Conservation (phyloP, 768 basidiomycete species). For the Tricholoma matsutake region DNA sequence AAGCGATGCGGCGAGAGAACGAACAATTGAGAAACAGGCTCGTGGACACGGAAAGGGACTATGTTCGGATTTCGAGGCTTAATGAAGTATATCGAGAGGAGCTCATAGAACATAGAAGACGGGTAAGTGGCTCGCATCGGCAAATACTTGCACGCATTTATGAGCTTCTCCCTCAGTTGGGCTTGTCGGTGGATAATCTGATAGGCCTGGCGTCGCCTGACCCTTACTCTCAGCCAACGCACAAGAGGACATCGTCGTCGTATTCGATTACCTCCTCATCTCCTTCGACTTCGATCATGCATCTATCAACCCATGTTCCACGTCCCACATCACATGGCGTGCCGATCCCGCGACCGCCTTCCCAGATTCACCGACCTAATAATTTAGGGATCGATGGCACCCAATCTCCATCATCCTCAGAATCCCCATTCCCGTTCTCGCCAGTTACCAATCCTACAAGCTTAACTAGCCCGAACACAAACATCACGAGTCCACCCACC, state of each 20-base stretch:
- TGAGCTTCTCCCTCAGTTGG: slow-evolving; percentile 44
- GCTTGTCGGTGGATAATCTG: slow-evolving; percentile 74
- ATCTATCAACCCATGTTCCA: slow-evolving; percentile 28
- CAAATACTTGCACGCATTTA: slow-evolving; percentile 6
- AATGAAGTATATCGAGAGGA: slow-evolving; percentile 87
- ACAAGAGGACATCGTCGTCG: slow-evolving; percentile 50
- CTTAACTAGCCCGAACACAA: slow-evolving; percentile 56
- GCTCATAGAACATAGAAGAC: slow-evolving; percentile 69
- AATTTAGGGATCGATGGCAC: slow-evolving; percentile 50
- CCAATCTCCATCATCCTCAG: slow-evolving; percentile 61
- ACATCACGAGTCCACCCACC: slow-evolving; percentile 72
- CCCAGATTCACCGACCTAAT: slow-evolving; percentile 57
- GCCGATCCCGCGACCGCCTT: slow-evolving; percentile 72
- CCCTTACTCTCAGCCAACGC: slow-evolving; percentile 69
- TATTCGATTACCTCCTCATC: slow-evolving; percentile 37
- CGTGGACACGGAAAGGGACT: slow-evolving; percentile 75
- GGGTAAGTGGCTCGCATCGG: slow-evolving; percentile 48
- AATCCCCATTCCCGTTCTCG: slow-evolving; percentile 69
- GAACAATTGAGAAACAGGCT: slow-evolving; percentile 65
- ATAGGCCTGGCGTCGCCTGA: slow-evolving; percentile 68
- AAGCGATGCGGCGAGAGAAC: slow-evolving; percentile 77
- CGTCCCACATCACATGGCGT: slow-evolving; percentile 49
- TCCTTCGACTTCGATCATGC: slow-evolving; percentile 43
- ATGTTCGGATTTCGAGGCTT: slow-evolving; percentile 65
- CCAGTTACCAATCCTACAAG: slow-evolving; percentile 53